A percentile compares a stretch with the other conserved stretches of the same genome.
phyloP scores from a whole-genome alignment of 1,284 basidiomycete species.

The Pyrrhoderma lamaoense region DNA sequence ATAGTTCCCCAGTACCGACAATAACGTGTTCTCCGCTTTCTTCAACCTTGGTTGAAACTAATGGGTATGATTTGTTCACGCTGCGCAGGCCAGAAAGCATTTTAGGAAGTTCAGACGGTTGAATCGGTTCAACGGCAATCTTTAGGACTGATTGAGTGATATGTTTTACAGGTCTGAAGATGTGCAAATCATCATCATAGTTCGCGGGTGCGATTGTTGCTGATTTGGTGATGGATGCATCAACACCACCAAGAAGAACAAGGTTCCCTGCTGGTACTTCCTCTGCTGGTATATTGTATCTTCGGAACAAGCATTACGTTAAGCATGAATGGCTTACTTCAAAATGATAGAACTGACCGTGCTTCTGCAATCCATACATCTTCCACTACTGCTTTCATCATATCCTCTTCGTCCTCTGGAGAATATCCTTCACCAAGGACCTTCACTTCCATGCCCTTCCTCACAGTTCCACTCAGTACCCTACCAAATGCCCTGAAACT shows the following conservation, averaged over 20 bases:
- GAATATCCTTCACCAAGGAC: constrained; percentile 98
- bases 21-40: constrained; percentile 98
- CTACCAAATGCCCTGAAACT: constrained; percentile 95
- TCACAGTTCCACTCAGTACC: constrained; percentile 86
- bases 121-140: constrained; percentile 96
- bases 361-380: constrained; percentile 88
- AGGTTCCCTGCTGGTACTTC: constrained; percentile 90
- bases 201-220: constrained; percentile 78
- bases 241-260: constrained; percentile 88
- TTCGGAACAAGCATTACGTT: constrained; percentile 26
- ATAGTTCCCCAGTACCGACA: constrained; percentile 95
- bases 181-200: constrained; percentile 81
- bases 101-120: constrained; percentile 95
- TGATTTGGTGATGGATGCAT: constrained; percentile 91
- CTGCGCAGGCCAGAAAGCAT: constrained; percentile 96
- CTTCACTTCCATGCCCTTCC: constrained; percentile 80
- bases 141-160: constrained; percentile 98
- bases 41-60: constrained; percentile 93
- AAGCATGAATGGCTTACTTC: too few relatives aligned
- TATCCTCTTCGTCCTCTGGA: constrained; percentile 97
- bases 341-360: constrained; percentile 48
- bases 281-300: constrained; percentile 85
- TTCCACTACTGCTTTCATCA: constrained; percentile 83
- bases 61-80: constrained; percentile 96
- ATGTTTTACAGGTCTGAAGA: constrained; percentile 93